A percentile compares a stretch with the other conserved stretches of the same genome.
Evolutionary conservation across 2,329 filamentous ascomycete genomes (phyloP).

Genomic region (Xylariaceae sp.): DNA sequence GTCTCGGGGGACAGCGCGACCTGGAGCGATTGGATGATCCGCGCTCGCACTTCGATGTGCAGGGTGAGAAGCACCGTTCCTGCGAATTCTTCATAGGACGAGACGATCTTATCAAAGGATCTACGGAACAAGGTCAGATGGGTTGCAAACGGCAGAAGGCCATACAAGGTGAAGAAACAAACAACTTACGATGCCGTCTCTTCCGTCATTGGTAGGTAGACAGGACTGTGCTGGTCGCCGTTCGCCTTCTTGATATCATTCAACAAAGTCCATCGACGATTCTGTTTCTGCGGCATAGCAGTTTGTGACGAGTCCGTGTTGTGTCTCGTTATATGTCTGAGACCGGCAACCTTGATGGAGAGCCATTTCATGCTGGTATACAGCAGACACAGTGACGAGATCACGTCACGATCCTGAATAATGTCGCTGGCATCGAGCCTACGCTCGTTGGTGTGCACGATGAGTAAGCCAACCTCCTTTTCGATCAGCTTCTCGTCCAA

Average conservation of each 20-base stretch:
- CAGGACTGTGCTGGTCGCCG: conserved; percentile 52
- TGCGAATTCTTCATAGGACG: conserved; percentile 75
- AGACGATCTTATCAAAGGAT: conserved; percentile 79
- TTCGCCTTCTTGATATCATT: conserved; percentile 52
- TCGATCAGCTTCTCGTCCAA: conserved; percentile 52
- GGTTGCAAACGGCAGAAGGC: conserved; percentile 3
- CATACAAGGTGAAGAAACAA: background rate
- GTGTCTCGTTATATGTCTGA: conserved; percentile 74
- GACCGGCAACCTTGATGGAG: conserved; percentile 68
- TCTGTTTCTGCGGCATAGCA: conserved; percentile 47
- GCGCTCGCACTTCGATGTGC: conserved; percentile 81
- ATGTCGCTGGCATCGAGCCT: conserved; percentile 71
- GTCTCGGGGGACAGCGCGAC: conserved; percentile 53
- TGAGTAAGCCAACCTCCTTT: conserved; percentile 52
- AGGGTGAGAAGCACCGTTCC: conserved; percentile 73
- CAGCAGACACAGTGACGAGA: conserved; percentile 76
- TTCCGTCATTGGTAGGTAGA: conserved; percentile 80
- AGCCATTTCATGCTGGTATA: conserved; percentile 99
- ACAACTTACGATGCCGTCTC: conserved; percentile 73
- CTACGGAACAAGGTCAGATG: conserved; percentile 39
- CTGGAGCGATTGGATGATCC: conserved; percentile 71
- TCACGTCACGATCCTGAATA: conserved; percentile 80
- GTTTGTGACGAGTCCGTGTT: conserved; percentile 58
- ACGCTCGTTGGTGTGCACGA: conserved; percentile 49
- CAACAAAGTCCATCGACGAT: conserved; percentile 76